Base-by-base conservation (phyloP, 2,329 filamentous ascomycete genomes). In the Endoconidiophora polonica region DNA sequence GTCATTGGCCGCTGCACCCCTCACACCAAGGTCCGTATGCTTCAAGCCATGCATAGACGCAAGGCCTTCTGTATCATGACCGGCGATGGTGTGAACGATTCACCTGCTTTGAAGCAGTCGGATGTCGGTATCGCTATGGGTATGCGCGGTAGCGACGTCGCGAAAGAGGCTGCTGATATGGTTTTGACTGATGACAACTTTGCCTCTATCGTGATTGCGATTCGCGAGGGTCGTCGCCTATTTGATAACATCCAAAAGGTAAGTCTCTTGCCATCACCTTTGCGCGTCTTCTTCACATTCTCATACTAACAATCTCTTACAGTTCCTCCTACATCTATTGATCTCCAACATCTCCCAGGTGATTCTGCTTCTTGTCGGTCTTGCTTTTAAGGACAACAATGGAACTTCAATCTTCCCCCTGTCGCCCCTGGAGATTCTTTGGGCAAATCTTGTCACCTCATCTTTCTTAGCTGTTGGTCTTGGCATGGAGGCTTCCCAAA, bases 181-280 rank as follows among this genome's bases (percentile, higher is more conserved):
- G 84, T 93, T 36, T 68, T 94, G 39, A 87, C 84, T 0, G 85
- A 91, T 60, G 86, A 91, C 63, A 88, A 93, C 65, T 93, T 93
- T 60, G 83, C 86, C 9, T 86, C 81, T 24, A 85, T 84, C 50
- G 72, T 84, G 39, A 79, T 76, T n/a, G 80, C 77, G 33, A 78
- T 85, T 43, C 74, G 81, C 59, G 79, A 84, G 62, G 81, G 81
- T 10, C 73, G 81, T 40, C 68, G 80, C 37, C 69, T 83, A 48
- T 81, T 82, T 56, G 79, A 83, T 66, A 84, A 84, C 55, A 82
- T 85, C 54, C 79, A 84, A 60, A 84, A 83, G 67, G 81, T 81
- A 59, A 39, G 59, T 33, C 7, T 39, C 14, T 0, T 12, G 10
- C 43, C 40, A 26, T 20, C 33, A 24, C 14, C 20, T 12, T 33